Evolutionary conservation across 1,284 basidiomycete genomes (phyloP).

Genomic region (Malassezia globosa): DNA sequence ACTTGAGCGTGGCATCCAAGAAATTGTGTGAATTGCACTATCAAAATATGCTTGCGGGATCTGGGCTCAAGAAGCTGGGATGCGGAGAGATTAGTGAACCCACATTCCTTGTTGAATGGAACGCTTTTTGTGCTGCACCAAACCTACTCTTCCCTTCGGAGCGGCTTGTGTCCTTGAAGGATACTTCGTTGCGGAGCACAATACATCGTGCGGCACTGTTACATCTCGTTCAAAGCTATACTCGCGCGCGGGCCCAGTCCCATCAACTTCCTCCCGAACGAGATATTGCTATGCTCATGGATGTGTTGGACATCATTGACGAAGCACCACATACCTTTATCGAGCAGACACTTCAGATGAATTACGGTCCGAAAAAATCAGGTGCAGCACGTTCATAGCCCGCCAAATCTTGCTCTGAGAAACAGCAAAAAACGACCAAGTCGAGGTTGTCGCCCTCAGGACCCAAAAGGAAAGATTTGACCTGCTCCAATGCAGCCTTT

Average conservation of each 20-base stretch:
- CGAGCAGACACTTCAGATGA: background rate
- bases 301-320: background rate
- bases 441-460: constrained; percentile 18
- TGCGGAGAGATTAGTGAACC: no score
- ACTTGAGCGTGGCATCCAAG: background rate
- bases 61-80: no score
- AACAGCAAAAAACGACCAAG: constrained; percentile 32
- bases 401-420: constrained; percentile 23
- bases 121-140: constrained; percentile 2
- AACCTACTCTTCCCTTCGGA: constrained; percentile 1
- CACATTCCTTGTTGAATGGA: background rate
- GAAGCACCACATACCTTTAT: background rate
- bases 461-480: constrained; percentile 25
- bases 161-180: background rate
- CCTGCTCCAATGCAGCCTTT: constrained; percentile 23
- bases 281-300: constrained; percentile 5
- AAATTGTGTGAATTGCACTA: background rate
- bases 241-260: background rate
- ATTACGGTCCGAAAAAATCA: constrained; percentile 4
- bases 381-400: constrained; percentile 16
- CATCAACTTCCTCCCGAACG: background rate
- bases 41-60: background rate
- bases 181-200: background rate
- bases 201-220: constrained; percentile 8
- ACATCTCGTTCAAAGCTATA: background rate